These are phyloP conservation scores for Collybiopsis confluens DNA, from an alignment of 768 basidiomycete genomes.

Conservation along the genomic window DNA sequence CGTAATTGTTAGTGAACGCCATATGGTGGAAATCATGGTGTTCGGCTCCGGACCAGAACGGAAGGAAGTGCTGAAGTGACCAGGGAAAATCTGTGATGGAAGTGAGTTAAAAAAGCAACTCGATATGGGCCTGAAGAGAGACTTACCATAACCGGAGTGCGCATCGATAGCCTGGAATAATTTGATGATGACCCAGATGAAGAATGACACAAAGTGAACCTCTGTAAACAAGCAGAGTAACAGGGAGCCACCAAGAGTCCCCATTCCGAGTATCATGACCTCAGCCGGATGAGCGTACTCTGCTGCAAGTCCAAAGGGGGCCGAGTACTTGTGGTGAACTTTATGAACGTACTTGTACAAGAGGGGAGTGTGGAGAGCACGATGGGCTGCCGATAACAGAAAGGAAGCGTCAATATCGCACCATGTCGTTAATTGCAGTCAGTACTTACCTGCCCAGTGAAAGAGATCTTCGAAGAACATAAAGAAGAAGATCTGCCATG, in stretches of 20 bases:
- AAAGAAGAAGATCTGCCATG: conserved; percentile 78
- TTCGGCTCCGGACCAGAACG: conserved; percentile 97
- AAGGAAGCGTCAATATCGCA: no score
- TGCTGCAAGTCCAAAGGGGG: conserved; percentile 95
- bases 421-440: no score
- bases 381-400: conserved; percentile 58
- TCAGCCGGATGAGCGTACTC: conserved; percentile 98
- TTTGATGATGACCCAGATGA: conserved; percentile 88
- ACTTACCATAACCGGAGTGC: conserved; percentile 90
- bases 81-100: conserved; percentile 81
- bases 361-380: conserved; percentile 77
- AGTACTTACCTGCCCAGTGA: conserved; percentile 73
- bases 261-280: conserved; percentile 89
- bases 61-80: conserved; percentile 88
- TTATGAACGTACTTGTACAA: conserved; percentile 95
- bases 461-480: conserved; percentile 96
- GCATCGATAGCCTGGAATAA: conserved; percentile 98
- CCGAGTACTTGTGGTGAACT: conserved; percentile 95
- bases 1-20: conserved; percentile 92
- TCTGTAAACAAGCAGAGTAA: conserved; percentile 75
- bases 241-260: conserved; percentile 85
- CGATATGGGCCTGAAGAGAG: background rate
- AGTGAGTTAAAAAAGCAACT: background rate
- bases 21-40: conserved; percentile 99
- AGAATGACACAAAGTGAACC: conserved; percentile 90